These are phyloP conservation scores for Cladosporium sp. DNA, from an alignment of 2,329 filamentous ascomycete species.

Conservation along the genomic window DNA sequence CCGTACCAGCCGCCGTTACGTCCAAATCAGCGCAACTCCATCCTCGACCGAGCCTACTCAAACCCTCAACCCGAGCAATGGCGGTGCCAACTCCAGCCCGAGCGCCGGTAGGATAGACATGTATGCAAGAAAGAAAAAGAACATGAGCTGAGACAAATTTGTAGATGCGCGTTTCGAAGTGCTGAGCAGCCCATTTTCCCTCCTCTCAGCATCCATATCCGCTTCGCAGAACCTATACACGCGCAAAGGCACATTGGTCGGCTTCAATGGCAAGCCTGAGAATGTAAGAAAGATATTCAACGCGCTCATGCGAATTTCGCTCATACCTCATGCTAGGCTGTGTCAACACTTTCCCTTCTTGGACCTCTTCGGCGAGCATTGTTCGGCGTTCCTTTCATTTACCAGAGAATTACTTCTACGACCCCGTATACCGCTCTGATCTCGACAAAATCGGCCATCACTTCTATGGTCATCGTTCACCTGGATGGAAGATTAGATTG, in stretches of 20 bases:
- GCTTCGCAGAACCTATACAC: slow-evolving; percentile 94
- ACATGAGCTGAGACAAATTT: slow-evolving; percentile 6
- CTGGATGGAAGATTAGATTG: slow-evolving; percentile 94
- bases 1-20: slow-evolving; percentile 28
- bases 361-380: slow-evolving; percentile 75
- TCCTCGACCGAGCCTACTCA: slow-evolving; percentile 36
- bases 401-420: slow-evolving; percentile 83
- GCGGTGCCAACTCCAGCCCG: slow-evolving; percentile 16
- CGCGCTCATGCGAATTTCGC: slow-evolving; percentile 1
- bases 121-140: neutral
- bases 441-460: slow-evolving; percentile 78
- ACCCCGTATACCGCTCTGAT: slow-evolving; percentile 85
- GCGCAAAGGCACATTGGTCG: slow-evolving; percentile 83
- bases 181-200: slow-evolving; percentile 83
- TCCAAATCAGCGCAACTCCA: slow-evolving; percentile 45
- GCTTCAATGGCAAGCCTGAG: slow-evolving; percentile 82
- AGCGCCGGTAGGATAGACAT: slow-evolving; percentile 17
- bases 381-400: slow-evolving; percentile 89
- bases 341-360: slow-evolving; percentile 84
- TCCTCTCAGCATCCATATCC: slow-evolving; percentile 88
- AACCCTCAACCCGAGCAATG: slow-evolving; percentile 30
- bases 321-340: slow-evolving; percentile 52
- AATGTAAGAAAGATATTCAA: slow-evolving; percentile 54
- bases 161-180: slow-evolving; percentile 94
- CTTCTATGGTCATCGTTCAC: slow-evolving; percentile 81